A percentile compares a stretch with the other conserved stretches of the same genome.
Evolutionary conservation across 1,284 basidiomycete species (phyloP).

Genomic region (Polyporus tsugae): DNA sequence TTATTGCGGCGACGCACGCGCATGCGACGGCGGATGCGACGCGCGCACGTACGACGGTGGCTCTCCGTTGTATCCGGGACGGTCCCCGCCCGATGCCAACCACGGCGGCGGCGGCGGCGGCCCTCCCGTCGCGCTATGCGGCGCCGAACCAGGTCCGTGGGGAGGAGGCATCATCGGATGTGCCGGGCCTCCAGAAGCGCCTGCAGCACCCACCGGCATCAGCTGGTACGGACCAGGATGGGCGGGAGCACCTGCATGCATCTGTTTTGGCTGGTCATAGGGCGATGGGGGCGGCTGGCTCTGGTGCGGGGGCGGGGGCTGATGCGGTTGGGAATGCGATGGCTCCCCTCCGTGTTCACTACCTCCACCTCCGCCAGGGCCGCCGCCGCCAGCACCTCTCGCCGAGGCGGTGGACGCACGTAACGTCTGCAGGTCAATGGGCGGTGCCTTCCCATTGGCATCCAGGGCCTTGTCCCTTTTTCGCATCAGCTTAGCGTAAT

Average conservation of each 20-base stretch:
- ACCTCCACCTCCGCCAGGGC: slow-evolving; percentile 4
- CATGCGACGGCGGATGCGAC: slow-evolving; percentile 53
- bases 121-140: slow-evolving; percentile 35
- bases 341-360: slow-evolving; percentile 32
- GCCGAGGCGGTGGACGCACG: slow-evolving; percentile 73
- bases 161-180: slow-evolving; percentile 52
- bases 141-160: slow-evolving; percentile 36
- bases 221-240: slow-evolving; percentile 43
- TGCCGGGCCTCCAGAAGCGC: slow-evolving; percentile 42
- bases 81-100: slow-evolving; percentile 44
- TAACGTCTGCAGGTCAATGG: slow-evolving; percentile 76
- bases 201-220: slow-evolving; percentile 33
- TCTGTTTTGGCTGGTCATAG: slow-evolving; percentile 36
- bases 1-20: slow-evolving; percentile 50
- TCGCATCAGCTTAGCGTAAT: slow-evolving; percentile 81
- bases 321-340: slow-evolving; percentile 27
- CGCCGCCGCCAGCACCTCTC: slow-evolving; percentile 36
- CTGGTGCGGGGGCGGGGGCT: slow-evolving; percentile 28
- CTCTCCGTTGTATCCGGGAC: slow-evolving; percentile 51
- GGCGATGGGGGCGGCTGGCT: slow-evolving; percentile 28
- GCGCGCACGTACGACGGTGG: slow-evolving; percentile 68
- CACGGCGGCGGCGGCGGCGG: slow-evolving; percentile 57
- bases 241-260: slow-evolving; percentile 30
- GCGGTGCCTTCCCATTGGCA: slow-evolving; percentile 58
- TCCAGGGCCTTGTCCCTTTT: slow-evolving; percentile 70